These are phyloP conservation scores for Aspergillus sp. DNA, from an alignment of 2,329 filamentous ascomycete species.

Conservation along the genomic window DNA sequence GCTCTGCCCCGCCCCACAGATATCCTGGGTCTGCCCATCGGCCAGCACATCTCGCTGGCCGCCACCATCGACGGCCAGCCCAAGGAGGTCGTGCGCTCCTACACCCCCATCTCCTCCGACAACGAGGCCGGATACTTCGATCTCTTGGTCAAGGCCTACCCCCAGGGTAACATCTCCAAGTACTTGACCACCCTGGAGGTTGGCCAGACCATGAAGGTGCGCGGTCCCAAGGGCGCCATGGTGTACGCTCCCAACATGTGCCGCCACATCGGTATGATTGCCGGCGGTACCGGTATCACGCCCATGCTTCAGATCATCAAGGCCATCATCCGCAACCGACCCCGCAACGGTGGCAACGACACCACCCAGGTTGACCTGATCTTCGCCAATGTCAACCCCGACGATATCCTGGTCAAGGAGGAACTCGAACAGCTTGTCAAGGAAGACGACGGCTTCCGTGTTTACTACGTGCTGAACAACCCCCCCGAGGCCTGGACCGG, in stretches of 20 bases:
- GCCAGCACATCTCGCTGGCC: conserved; percentile 96
- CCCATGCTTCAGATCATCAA: conserved; percentile 97
- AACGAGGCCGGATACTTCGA: conserved; percentile 90
- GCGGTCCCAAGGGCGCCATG: conserved; percentile 95
- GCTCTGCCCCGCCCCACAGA: conserved; percentile 72
- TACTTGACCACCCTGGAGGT: conserved; percentile 80
- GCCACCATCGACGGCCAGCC: conserved; percentile 72
- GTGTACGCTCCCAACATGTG: conserved; percentile 98
- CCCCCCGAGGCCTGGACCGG: conserved; percentile 89
- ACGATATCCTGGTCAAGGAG: conserved; percentile 91
- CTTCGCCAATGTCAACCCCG: conserved; percentile 91
- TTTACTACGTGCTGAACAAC: conserved; percentile 97
- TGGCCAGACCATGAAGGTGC: conserved; percentile 84
- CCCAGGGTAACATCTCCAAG: conserved; percentile 95
- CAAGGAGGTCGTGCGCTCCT: conserved; percentile 86
- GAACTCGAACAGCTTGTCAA: conserved; percentile 78
- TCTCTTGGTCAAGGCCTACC: conserved; percentile 96
- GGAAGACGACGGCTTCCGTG: conserved; percentile 76
- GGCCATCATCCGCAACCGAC: conserved; percentile 79
- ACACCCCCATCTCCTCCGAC: conserved; percentile 89
- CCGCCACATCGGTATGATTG: conserved; percentile 95
- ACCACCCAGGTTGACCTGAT: conserved; percentile 89
- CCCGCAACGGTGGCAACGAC: conserved; percentile 66
- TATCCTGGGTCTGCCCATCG: conserved; percentile 94
- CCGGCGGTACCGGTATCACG: conserved; percentile 95